Evolutionary conservation across 2,329 filamentous ascomycete species (phyloP), one percentile per base, ranked within the genome.

Genomic region (Helotiales sp.): DNA sequence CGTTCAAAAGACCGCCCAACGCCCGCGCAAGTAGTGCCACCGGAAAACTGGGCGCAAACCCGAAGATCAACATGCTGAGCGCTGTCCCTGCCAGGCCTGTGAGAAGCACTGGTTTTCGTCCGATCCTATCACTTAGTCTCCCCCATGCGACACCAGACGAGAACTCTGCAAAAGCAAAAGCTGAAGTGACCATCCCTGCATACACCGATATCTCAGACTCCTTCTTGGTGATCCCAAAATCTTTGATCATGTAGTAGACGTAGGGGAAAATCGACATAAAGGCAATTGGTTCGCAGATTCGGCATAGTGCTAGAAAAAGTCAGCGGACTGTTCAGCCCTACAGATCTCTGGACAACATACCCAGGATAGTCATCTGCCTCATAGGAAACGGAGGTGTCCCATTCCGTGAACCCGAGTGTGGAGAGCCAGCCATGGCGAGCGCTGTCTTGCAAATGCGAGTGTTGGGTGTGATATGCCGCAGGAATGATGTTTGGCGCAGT

Each of bases 201-300:
- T 96, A 98, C 56, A 97, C 85, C 13, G 93, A 90, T 66, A 97
- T 96, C 71, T 89, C 86, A 67, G 82, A 86, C 62, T 89, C 80
- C 70, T 92, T 86, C 47, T 90, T 80, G 62, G 92, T 90, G 71
- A 96, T 87, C 69, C 90, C 81, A 75, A 98, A 98, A 61, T 92
- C 91, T 69, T 92, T 82, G 67, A 98, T 89, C 95, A 99, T 98
- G 79, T 90, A 93, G 78, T 96, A 98, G 67, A 96, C 92, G 75
- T 98, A 99, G 1, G 95, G 95, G 72, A 99, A 98, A 67, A 98
- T 97, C 54, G 93, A 97, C 91, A 97, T 98, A 81, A 99, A 98
- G 5, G 95, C 95, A 74, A 99, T 98, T 52, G 95, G 95, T 73
- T 99, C 95, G 80, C 92, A 97, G 78, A 99, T 93, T 71, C 95